Evolutionary conservation across 768 basidiomycete species (phyloP), one percentile per base, ranked within the genome.

Genomic region (Suillus ampliporus): DNA sequence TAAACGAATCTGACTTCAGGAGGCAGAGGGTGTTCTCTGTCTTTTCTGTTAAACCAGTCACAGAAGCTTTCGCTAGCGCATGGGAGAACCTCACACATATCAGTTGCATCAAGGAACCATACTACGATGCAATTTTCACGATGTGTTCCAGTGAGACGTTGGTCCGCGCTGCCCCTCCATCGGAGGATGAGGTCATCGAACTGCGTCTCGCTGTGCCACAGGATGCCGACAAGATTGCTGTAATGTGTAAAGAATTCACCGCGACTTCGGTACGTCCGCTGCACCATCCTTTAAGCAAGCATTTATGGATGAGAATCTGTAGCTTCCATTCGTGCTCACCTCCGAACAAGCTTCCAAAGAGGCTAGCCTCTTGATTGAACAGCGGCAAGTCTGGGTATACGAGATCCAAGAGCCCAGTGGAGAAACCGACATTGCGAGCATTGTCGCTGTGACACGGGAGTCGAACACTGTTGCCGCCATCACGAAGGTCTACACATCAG

Each of bases 361-460:
- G 70, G 84, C 86, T 2, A 61, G 61, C 2, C 79, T 82, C 60
- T 77, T 87, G 52, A 80, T 86, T 61, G 65, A 82, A 81, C 61
- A 74, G 80, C n/a, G n/a, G n/a, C 81, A 82, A 57, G 69, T 85
- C 34, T 87, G 85, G 84, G 72, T 87, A 28, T 84, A 83, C 68
- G 83, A 83, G 57, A 76, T 77, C 21, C 62, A 70, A 13, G 74
- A 76, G 2, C 74, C 78, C 56, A 19, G 9, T 15, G 54, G 17
- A 40, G 54, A 56, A 41, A 26, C 26, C 9, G 54, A 56, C 17
- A 71, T 83, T 56, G 77, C 84, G 5, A 82, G 80, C 21, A 80
- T 87, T 46, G 86, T 84, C 51, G 86, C 86, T 17, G 84, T 82
- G 23, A 83, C 86, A n/a, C 81, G 85, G n/a, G 77, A 77, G 57